Conservation (phyloP, 768 basidiomycete species). For the Hortiboletus flavorubellus region DNA sequence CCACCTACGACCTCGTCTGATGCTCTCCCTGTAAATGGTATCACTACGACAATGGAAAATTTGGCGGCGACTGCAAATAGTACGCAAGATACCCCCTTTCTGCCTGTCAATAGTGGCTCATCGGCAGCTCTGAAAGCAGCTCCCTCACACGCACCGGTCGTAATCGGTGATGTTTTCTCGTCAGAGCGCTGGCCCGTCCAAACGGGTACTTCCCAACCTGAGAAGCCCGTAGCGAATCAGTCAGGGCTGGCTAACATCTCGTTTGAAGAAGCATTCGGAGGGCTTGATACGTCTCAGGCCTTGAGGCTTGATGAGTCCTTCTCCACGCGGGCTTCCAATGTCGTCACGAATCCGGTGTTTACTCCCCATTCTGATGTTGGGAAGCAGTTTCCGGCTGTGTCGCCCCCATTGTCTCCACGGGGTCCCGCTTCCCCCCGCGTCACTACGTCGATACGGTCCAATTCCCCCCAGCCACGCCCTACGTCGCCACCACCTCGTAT, state of each 20-base stretch:
- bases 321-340: slow-evolving; percentile 33
- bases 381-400: slow-evolving; percentile 38
- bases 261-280: slow-evolving; percentile 59
- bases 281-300: slow-evolving; percentile 36
- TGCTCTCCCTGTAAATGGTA: slow-evolving; percentile 26
- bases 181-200: slow-evolving; percentile 17
- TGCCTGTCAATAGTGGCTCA: slow-evolving; percentile 11
- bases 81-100: slow-evolving; percentile 10
- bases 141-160: slow-evolving; percentile 26
- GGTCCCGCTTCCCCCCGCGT: slow-evolving; percentile 30
- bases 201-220: slow-evolving; percentile 11
- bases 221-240: slow-evolving; percentile 12
- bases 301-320: slow-evolving; percentile 41
- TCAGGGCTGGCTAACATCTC: slow-evolving; percentile 27
- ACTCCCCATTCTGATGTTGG: slow-evolving; percentile 15
- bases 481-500: slow-evolving; percentile 50
- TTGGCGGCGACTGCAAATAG: slow-evolving; percentile 6
- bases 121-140: slow-evolving; percentile 10
- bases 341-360: slow-evolving; percentile 22
- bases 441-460: slow-evolving; percentile 27
- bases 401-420: slow-evolving; percentile 41
- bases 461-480: slow-evolving; percentile 42
- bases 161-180: slow-evolving; percentile 50
- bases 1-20: slow-evolving; percentile 25
- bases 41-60: slow-evolving; percentile 8